Conservation (phyloP, 2,329 filamentous ascomycete species). For the Metarhizium sp. region DNA sequence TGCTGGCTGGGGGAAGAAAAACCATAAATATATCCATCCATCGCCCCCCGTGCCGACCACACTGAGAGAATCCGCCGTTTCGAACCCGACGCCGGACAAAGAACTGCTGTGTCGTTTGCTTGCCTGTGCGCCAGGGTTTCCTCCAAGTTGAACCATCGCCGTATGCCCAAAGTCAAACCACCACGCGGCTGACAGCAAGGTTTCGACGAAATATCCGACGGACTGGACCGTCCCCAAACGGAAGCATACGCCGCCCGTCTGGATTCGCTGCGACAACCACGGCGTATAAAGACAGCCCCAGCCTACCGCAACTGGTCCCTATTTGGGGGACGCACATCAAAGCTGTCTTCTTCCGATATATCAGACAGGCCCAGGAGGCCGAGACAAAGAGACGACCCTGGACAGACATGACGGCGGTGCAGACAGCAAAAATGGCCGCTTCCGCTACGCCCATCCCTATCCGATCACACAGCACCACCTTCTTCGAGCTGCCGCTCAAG, state of each 20-base stretch:
- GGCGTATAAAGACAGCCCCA: neutral
- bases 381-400: too few species aligned
- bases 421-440: constrained; percentile 6
- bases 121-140: neutral
- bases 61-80: neutral
- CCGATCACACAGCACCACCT: constrained; percentile 7
- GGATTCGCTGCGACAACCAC: neutral
- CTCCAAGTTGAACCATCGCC: neutral
- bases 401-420: constrained; percentile 2
- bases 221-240: neutral
- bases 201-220: neutral
- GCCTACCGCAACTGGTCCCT: neutral
- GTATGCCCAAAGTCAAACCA: neutral
- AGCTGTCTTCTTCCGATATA: neutral
- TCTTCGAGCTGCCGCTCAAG: constrained; percentile 15
- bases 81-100: neutral
- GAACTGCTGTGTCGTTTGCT: neutral
- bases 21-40: neutral
- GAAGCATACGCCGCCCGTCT: neutral
- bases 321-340: neutral
- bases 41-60: too few species aligned
- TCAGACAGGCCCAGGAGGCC: neutral
- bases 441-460: constrained; percentile 4
- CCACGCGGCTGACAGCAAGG: neutral
- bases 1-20: neutral